Evolutionary conservation across 83 land plant species (phyloP), one percentile per base, ranked within the genome.

Genomic region (Diphasiastrum complanatum): DNA sequence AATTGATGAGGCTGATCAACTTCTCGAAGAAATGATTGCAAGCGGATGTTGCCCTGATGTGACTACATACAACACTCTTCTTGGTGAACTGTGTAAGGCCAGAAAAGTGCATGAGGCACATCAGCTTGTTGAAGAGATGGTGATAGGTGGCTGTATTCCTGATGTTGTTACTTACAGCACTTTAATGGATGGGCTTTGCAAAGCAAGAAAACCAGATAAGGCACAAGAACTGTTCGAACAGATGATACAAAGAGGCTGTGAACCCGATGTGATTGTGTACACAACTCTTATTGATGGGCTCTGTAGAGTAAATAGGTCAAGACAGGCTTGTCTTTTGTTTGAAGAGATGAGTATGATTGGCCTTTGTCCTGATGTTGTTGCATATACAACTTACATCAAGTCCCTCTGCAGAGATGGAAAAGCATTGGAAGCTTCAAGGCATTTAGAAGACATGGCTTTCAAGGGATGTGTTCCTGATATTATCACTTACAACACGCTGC

Each of bases 81-180:
- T 80, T 25, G 41, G 22, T 26, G 63, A 67, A 46, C 45, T 83
- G 5, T 75, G 75, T 24, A 16, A 16, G 4, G 64, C 57, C 63
- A 63, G 66, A 19, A 72, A 68, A 51, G 43, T 71, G 28, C 45
- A 58, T 24, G 75, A 77, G 60, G 81, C 81, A 31, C 79, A 75
- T 4, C 77, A 69, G 38, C 58, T 57, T 60, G 23, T 69, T 6
- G 41, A 4, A n/a, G 22, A 51, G 2, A 74, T 83, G 77, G 47
- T 50, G 54, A 66, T 45, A 31, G 68, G 63, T 25, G 47, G 53
- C 0, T 3, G 65, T 28, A 16, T 24, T 31, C 77, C 79, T 37
- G 65, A 73, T 37, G 56, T 12, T 29, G 49, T 45, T 30, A 76
- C 80, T 19, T 76, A 69, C 47, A 68, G 67, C 8, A 61, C 80